Evolutionary conservation across 2,329 filamentous ascomycete genomes (phyloP).

Genomic region (Ciborinia camelliae): DNA sequence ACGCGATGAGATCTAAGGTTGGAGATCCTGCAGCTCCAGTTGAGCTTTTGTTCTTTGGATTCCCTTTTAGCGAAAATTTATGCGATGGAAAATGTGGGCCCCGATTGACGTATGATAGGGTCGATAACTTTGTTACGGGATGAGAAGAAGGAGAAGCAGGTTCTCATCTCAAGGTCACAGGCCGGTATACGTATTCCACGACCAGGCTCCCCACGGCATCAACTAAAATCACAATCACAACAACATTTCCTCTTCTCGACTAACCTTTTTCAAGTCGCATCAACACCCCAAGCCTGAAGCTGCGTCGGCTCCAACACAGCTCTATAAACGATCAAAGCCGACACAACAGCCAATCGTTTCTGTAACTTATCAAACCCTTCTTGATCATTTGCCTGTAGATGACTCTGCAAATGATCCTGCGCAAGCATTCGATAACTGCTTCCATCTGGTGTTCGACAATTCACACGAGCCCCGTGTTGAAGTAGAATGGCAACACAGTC

Average conservation of each 20-base stretch:
- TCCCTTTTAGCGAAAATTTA: not conserved
- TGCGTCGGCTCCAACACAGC: not conserved
- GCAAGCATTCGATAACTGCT: constrained; percentile 11
- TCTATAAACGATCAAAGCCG: not conserved
- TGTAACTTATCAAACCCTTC: constrained; percentile 4
- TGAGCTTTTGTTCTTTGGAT: not conserved
- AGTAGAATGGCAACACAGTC: constrained; percentile 16
- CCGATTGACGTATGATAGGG: not conserved
- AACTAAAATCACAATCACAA: not conserved
- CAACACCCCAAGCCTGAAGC: not conserved
- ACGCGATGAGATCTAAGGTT: too few relatives aligned
- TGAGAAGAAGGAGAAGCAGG: not conserved
- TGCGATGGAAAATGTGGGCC: too few relatives aligned
- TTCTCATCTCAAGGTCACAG: not conserved
- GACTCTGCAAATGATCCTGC: constrained; percentile 1
- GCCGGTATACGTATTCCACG: not conserved
- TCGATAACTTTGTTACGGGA: not conserved
- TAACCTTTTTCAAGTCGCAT: not conserved
- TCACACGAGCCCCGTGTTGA: constrained; percentile 14
- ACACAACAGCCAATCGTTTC: not conserved
- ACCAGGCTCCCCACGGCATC: too few relatives aligned
- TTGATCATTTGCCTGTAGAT: constrained; percentile 7
- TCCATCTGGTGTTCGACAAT: not conserved
- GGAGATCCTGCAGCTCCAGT: not conserved
- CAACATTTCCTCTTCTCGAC: not conserved